Evolutionary conservation across 1,284 basidiomycete species (phyloP).

Genomic region (Kalmanozyma brasiliensis): DNA sequence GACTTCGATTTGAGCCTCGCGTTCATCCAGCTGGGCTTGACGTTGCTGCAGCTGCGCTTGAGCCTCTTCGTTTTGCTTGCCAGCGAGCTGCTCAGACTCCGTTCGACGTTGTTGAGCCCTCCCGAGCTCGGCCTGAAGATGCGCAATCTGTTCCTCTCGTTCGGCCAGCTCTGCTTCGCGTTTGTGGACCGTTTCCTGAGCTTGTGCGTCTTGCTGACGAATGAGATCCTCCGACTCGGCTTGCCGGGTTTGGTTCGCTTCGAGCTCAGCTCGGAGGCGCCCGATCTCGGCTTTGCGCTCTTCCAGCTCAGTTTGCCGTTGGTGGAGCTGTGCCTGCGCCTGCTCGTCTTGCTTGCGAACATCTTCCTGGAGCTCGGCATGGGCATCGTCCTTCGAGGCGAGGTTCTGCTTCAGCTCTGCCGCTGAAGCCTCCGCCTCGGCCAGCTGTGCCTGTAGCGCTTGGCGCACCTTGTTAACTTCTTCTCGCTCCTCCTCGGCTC

Average conservation of each 20-base stretch:
- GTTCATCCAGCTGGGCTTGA: slow-evolving; percentile 27
- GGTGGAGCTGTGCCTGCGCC: slow-evolving; percentile 3
- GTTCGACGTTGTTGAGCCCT: too few species aligned
- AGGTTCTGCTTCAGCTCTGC: slow-evolving; percentile 26
- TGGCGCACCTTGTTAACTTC: slow-evolving; percentile 8
- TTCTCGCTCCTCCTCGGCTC: not conserved
- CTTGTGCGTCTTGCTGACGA: too few species aligned
- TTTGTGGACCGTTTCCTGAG: too few species aligned
- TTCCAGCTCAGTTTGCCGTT: too few species aligned
- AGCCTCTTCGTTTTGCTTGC: not conserved
- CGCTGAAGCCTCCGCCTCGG: slow-evolving; percentile 6
- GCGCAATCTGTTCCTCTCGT: too few species aligned
- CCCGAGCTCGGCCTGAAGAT: too few species aligned
- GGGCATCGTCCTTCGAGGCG: slow-evolving; percentile 18
- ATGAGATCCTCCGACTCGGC: too few species aligned
- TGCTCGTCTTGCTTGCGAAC: slow-evolving; percentile 7
- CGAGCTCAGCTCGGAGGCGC: slow-evolving; percentile 11
- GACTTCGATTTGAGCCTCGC: slow-evolving; percentile 10
- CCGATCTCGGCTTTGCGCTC: slow-evolving; percentile 22
- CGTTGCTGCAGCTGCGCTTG: slow-evolving; percentile 7
- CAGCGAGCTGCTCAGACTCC: too few species aligned
- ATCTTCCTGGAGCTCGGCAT: slow-evolving; percentile 34
- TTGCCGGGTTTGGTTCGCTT: too few species aligned
- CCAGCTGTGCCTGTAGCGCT: slow-evolving; percentile 16
- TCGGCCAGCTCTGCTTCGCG: too few species aligned